Evolutionary conservation across 805 yeast genomes (phyloP).

Genomic region (Komagataella mondaviorum): DNA sequence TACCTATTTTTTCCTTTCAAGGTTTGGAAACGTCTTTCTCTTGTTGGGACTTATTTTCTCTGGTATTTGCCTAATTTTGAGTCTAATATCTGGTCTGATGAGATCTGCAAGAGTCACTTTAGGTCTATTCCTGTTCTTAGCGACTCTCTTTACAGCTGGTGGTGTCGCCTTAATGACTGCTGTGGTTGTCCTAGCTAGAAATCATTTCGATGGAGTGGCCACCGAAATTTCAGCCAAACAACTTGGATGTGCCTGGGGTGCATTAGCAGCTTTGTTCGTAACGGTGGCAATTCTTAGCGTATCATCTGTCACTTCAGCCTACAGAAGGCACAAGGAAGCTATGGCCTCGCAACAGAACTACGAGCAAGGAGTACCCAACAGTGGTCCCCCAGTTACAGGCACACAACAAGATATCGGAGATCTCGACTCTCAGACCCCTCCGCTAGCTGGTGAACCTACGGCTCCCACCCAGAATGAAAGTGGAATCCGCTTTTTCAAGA

Average conservation of each 20-base stretch:
- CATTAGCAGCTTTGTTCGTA: slow-evolving; percentile 37
- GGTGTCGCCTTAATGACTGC: slow-evolving; percentile 70
- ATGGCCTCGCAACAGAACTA: slow-evolving; percentile 16
- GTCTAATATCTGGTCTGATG: slow-evolving; percentile 44
- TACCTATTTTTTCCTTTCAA: slow-evolving; percentile 47
- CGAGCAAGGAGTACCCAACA: slow-evolving; percentile 5
- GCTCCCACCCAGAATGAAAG: slow-evolving; percentile 23
- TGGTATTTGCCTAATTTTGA: slow-evolving; percentile 46
- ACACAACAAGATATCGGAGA: neutral
- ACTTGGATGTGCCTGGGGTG: slow-evolving; percentile 61
- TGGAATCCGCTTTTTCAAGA: slow-evolving; percentile 69
- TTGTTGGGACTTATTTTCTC: slow-evolving; percentile 47
- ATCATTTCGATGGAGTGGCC: slow-evolving; percentile 43
- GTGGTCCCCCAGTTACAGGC: slow-evolving; percentile 5
- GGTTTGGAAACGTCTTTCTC: slow-evolving; percentile 52
- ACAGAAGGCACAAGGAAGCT: slow-evolving; percentile 32
- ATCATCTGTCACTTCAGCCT: slow-evolving; percentile 32
- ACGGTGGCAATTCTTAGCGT: slow-evolving; percentile 30
- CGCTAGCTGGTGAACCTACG: slow-evolving; percentile 15
- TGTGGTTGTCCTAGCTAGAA: slow-evolving; percentile 58
- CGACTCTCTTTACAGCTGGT: slow-evolving; percentile 39
- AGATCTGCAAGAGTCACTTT: slow-evolving; percentile 38
- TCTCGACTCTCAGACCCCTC: slow-evolving; percentile 12
- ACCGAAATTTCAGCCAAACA: slow-evolving; percentile 30
- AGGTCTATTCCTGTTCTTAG: slow-evolving; percentile 36